These are phyloP conservation scores for Yarrowia phangngaensis DNA, from an alignment of 805 yeast genomes.

Conservation along the genomic window DNA sequence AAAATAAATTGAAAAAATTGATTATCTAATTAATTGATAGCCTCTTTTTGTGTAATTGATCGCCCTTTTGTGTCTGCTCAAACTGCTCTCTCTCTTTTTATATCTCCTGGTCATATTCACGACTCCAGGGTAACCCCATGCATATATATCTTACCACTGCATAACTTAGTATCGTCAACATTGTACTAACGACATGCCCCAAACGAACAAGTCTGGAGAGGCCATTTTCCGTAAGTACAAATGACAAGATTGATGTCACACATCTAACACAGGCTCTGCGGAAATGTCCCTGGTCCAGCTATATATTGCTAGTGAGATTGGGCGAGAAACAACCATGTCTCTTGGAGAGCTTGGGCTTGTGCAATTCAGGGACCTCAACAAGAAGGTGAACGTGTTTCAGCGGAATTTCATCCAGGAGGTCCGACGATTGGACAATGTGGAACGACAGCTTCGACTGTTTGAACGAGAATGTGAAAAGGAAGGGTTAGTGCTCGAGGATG, in stretches of 20 bases:
- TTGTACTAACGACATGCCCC: conserved; percentile 14
- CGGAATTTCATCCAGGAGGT: conserved; percentile 86
- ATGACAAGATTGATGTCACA: not conserved
- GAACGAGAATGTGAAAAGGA: conserved; percentile 37
- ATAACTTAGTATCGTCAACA: not conserved
- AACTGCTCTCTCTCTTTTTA: too few species aligned
- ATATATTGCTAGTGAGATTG: conserved; percentile 83
- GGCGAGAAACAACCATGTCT: conserved; percentile 79
- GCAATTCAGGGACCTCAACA: conserved; percentile 86
- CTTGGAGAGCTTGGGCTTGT: conserved; percentile 82
- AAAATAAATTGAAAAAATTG: too few species aligned
- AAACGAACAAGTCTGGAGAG: conserved; percentile 32
- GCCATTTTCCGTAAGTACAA: conserved; percentile 41
- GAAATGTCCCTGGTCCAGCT: conserved; percentile 92
- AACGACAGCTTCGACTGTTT: conserved; percentile 65
- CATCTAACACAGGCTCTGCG: conserved; percentile 64
- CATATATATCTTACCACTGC: too few species aligned
- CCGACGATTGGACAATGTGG: conserved; percentile 76
- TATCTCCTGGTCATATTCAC: too few species aligned
- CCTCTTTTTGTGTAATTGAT: too few species aligned
- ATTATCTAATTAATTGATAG: too few species aligned
- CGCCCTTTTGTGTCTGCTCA: too few species aligned
- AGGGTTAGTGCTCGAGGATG: conserved; percentile 41
- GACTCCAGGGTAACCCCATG: too few species aligned
- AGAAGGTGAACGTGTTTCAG: conserved; percentile 77